phyloP scores from a whole-genome alignment of 2,329 filamentous ascomycete species.

The Epichloe gansuensis region DNA sequence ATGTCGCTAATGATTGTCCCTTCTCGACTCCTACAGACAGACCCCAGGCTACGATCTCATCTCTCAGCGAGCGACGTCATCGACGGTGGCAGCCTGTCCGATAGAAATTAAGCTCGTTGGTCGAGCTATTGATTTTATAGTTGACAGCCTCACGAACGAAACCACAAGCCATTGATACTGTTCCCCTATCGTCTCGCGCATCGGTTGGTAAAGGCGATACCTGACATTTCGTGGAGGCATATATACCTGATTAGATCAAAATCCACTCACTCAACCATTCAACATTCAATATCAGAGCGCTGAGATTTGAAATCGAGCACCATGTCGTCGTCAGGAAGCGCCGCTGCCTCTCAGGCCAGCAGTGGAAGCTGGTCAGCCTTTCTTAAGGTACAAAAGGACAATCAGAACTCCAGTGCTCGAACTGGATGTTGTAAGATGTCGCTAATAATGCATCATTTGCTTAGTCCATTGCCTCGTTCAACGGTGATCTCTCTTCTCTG shows the following conservation, averaged over 20 bases:
- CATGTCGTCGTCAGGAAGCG: constrained; percentile 19
- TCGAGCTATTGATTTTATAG: background rate
- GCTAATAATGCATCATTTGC: background rate
- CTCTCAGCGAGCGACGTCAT: background rate
- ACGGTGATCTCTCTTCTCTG: constrained; percentile 66
- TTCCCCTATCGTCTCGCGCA: background rate
- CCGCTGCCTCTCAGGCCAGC: constrained; percentile 22
- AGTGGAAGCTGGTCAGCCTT: constrained; percentile 39
- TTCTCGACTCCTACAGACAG: background rate
- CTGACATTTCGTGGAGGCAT: background rate
- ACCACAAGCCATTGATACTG: background rate
- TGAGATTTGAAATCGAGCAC: constrained; percentile 1
- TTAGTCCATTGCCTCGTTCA: constrained; percentile 67
- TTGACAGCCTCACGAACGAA: background rate
- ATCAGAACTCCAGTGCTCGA: background rate
- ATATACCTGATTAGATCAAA: background rate
- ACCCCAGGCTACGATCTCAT: background rate
- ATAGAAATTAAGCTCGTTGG: background rate
- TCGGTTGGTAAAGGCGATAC: background rate
- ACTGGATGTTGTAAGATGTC: background rate
- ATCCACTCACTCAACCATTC: background rate
- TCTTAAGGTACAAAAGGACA: constrained; percentile 29
- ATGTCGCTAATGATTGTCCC: background rate
- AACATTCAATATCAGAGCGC: background rate
- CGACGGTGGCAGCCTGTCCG: background rate